Conservation (phyloP, 345 rosid species). For the Diplotaxis tenuifolia region DNA sequence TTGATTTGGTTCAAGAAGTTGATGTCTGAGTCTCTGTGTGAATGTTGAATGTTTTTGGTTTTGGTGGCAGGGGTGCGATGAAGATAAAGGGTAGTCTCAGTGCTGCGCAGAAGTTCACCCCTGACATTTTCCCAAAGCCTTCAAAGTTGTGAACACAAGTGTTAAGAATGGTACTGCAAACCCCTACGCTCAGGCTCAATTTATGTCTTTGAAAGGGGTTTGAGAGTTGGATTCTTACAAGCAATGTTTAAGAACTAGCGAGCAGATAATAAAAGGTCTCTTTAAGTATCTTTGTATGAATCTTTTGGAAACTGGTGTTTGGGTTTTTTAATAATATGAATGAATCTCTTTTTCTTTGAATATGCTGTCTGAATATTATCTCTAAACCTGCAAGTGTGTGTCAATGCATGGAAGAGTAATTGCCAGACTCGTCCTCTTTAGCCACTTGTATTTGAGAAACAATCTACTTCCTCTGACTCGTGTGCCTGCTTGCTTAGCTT, state of each 20-base stretch:
- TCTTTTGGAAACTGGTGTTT: conserved; percentile 16
- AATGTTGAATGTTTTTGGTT: conserved; percentile 1
- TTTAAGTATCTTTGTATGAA: conserved; percentile 21
- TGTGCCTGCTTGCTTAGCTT: conserved; percentile 76
- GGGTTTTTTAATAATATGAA: conserved; percentile 7
- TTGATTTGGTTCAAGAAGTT: conserved; percentile 10
- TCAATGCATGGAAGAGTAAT: neutral
- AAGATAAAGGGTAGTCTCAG: conserved; percentile 94
- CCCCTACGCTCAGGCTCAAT: conserved; percentile 5
- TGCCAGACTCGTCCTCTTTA: conserved; percentile 44
- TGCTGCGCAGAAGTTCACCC: conserved; percentile 94
- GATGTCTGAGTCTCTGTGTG: neutral
- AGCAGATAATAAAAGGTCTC: conserved; percentile 14
- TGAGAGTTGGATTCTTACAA: conserved; percentile 3
- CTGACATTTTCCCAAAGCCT: conserved; percentile 95
- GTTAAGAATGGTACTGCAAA: conserved; percentile 21
- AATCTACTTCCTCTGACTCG: conserved; percentile 73
- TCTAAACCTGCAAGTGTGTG: neutral
- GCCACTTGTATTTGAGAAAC: conserved; percentile 71
- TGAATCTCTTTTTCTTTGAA: conserved; percentile 7
- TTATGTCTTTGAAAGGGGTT: conserved; percentile 19
- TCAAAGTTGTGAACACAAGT: conserved; percentile 71
- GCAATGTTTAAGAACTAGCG: conserved; percentile 19
- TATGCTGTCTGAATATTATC: neutral
- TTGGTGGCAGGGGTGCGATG: conserved; percentile 75